These are phyloP conservation scores for Dichotomopilus funicola DNA, from an alignment of 2,329 filamentous ascomycete species.

Conservation along the genomic window DNA sequence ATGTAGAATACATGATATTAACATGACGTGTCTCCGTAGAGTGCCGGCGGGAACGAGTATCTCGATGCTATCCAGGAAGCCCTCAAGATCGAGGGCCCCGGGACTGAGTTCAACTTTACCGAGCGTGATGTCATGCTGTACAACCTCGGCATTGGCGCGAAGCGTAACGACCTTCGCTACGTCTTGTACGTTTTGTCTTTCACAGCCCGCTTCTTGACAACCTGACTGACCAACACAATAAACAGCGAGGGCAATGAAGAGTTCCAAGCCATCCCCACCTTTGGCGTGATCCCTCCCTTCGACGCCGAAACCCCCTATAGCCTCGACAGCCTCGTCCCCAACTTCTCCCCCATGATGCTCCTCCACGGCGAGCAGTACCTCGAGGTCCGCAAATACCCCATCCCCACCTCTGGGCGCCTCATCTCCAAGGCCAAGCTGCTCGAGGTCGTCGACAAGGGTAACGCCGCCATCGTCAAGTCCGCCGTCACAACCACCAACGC, in stretches of 20 bases:
- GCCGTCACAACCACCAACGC: conserved; percentile 80
- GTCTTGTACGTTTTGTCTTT: conserved; percentile 51
- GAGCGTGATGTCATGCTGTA: conserved; percentile 91
- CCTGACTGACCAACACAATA: not conserved
- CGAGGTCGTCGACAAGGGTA: conserved; percentile 94
- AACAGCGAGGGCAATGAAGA: conserved; percentile 72
- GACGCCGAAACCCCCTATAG: conserved; percentile 73
- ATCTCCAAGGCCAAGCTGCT: conserved; percentile 73
- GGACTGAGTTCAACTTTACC: conserved; percentile 73
- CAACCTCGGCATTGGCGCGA: conserved; percentile 89
- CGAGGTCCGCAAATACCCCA: conserved; percentile 84
- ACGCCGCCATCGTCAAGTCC: conserved; percentile 73
- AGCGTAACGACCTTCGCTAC: conserved; percentile 77
- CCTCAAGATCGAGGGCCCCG: conserved; percentile 61
- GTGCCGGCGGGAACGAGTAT: conserved; percentile 46
- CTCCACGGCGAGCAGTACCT: conserved; percentile 98
- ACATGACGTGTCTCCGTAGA: conserved; percentile 25
- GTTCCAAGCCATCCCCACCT: conserved; percentile 94
- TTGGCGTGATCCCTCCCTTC: conserved; percentile 92
- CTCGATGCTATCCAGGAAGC: conserved; percentile 70
- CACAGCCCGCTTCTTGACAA: not conserved
- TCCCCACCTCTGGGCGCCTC: conserved; percentile 76
- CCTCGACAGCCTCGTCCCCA: conserved; percentile 78
- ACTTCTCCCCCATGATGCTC: conserved; percentile 98
- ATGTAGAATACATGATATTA: conserved; percentile 22